Conservation (phyloP, 2,329 filamentous ascomycete genomes). For the Xylariaceae sp. region DNA sequence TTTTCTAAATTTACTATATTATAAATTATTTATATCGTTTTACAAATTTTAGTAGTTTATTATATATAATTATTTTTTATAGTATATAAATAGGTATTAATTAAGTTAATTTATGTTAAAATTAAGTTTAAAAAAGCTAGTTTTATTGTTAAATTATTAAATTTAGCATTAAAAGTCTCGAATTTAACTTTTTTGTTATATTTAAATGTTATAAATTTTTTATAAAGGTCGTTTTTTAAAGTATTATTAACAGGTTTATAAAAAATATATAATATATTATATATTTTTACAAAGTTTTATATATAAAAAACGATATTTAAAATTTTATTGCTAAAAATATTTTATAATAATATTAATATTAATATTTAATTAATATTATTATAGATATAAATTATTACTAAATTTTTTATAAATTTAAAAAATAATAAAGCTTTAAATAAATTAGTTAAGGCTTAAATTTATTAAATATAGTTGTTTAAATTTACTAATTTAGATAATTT, state of each 20-base stretch:
- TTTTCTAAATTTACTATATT: background rate
- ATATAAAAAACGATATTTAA: too few species aligned
- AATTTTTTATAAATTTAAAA: too few species aligned
- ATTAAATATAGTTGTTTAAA: background rate
- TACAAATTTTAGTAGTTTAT: background rate
- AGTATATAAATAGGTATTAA: too few species aligned
- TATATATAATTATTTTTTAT: background rate
- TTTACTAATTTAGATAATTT: background rate
- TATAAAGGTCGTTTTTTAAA: background rate
- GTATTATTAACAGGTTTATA: background rate
- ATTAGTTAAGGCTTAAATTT: background rate
- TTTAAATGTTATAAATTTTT: background rate
- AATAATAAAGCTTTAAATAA: background rate
- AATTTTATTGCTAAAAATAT: too few species aligned
- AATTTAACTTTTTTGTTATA: background rate
- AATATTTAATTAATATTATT: too few species aligned
- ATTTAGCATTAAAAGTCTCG: background rate
- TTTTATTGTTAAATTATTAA: conserved; percentile 1
- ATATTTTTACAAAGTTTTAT: too few species aligned
- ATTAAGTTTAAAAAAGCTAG: conserved; percentile 1
- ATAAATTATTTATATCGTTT: conserved; percentile 2
- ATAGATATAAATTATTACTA: too few species aligned
- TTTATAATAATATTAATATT: too few species aligned
- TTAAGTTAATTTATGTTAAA: conserved; percentile 1
- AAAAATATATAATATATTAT: background rate